These are phyloP conservation scores for Boletus tomentosulus DNA, from an alignment of 768 basidiomycete genomes.

Conservation along the genomic window DNA sequence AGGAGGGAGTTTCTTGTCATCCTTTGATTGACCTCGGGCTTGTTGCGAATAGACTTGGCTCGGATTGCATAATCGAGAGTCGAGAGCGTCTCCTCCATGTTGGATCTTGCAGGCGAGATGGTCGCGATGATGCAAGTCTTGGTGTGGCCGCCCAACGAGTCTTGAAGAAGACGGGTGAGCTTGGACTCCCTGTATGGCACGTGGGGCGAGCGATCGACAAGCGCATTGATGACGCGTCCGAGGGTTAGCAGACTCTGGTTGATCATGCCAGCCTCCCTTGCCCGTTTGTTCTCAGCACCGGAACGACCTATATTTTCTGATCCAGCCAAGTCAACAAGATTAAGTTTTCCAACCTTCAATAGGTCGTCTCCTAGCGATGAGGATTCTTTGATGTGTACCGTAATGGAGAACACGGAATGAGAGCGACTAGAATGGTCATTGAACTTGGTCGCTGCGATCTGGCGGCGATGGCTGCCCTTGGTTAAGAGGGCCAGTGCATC, in stretches of 20 bases:
- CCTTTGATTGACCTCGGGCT: constrained; percentile 92
- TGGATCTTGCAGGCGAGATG: constrained; percentile 87
- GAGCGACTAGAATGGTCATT: constrained; percentile 98
- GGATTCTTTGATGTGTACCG: constrained; percentile 86
- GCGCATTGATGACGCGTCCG: constrained; percentile 91
- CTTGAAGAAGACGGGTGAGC: constrained; percentile 94
- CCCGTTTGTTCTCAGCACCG: constrained; percentile 92
- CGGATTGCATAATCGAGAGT: constrained; percentile 95
- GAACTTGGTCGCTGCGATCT: constrained; percentile 95
- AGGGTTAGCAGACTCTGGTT: constrained; percentile 97
- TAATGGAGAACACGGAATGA: constrained; percentile 96
- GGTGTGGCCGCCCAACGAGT: constrained; percentile 95
- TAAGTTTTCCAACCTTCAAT: constrained; percentile 90
- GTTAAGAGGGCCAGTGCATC: constrained; percentile 81
- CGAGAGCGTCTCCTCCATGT: constrained; percentile 95
- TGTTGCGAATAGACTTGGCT: constrained; percentile 93
- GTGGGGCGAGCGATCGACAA: constrained; percentile 88
- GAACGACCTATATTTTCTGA: constrained; percentile 96
- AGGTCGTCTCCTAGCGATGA: constrained; percentile 79
- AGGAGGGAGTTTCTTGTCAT: constrained; percentile 89
- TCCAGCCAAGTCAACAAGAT: constrained; percentile 95
- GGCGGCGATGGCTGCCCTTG: constrained; percentile 86
- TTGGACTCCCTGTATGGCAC: constrained; percentile 98
- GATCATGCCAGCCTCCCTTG: constrained; percentile 97
- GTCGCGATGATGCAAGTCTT: constrained; percentile 99